These are phyloP conservation scores for Xylariaceae sp. DNA, from an alignment of 2,329 filamentous ascomycete species.

Conservation along the genomic window DNA sequence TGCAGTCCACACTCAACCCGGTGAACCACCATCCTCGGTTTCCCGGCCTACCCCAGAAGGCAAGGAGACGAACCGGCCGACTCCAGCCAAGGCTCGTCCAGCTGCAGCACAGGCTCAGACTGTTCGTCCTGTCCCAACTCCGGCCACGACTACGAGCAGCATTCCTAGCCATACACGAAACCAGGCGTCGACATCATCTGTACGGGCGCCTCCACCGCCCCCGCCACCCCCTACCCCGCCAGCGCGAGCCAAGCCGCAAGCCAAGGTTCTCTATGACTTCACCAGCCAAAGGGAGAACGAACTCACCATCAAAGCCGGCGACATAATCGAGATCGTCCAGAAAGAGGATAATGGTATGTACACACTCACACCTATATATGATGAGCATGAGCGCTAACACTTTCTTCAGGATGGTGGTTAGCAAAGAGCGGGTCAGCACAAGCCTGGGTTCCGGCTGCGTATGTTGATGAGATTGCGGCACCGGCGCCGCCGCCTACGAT, in stretches of 20 bases:
- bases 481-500: constrained; percentile 48
- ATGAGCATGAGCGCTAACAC: constrained; percentile 25
- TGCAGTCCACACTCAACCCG: constrained; percentile 77
- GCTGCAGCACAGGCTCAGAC: constrained; percentile 26
- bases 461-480: constrained; percentile 76
- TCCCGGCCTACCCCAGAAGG: constrained; percentile 82
- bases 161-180: constrained; percentile 51
- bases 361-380: not conserved
- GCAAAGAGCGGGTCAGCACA: constrained; percentile 69
- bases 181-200: constrained; percentile 46
- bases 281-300: constrained; percentile 79
- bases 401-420: constrained; percentile 80
- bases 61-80: constrained; percentile 61
- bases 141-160: constrained; percentile 19
- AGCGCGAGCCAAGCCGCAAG: constrained; percentile 66
- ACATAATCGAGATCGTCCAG: constrained; percentile 83
- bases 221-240: constrained; percentile 63
- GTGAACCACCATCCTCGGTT: constrained; percentile 75
- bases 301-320: constrained; percentile 70
- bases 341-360: constrained; percentile 88
- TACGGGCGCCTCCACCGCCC: constrained; percentile 55
- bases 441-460: constrained; percentile 91
- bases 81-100: constrained; percentile 26
- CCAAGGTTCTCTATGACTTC: constrained; percentile 91
- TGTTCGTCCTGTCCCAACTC: too few species aligned